These are phyloP conservation scores for Alnus rubra DNA, from an alignment of 306 rosid species.

Conservation along the genomic window DNA sequence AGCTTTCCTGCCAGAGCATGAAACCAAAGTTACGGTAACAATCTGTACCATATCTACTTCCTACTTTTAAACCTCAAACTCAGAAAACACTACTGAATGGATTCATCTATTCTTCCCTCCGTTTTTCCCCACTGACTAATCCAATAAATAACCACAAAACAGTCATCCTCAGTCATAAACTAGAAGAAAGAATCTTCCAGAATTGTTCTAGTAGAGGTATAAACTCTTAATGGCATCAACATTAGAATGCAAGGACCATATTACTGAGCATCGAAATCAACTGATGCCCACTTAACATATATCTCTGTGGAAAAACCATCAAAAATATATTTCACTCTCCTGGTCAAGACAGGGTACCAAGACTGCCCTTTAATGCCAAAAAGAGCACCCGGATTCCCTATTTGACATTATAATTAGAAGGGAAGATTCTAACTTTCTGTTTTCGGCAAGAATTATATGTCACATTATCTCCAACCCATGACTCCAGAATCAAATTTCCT, in stretches of 20 bases:
- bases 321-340: neutral
- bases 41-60: slow-evolving; percentile 13
- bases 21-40: slow-evolving; percentile 13
- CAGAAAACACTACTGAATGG: neutral
- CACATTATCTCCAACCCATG: neutral
- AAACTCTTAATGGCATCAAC: slow-evolving; percentile 1
- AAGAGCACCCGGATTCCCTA: neutral
- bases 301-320: neutral
- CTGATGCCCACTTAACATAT: neutral
- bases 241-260: neutral
- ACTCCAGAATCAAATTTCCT: neutral
- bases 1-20: slow-evolving; percentile 54
- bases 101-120: neutral
- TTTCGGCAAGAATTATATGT: neutral
- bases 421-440: neutral
- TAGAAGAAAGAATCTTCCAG: neutral
- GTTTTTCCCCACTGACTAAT: neutral
- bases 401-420: neutral
- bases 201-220: neutral
- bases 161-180: neutral
- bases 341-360: neutral
- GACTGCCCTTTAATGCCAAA: neutral
- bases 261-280: neutral
- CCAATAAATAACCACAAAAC: neutral
- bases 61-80: neutral